These are phyloP conservation scores for Rhododendron henanense DNA, from an alignment of 148 eudicot genomes.

Conservation along the genomic window DNA sequence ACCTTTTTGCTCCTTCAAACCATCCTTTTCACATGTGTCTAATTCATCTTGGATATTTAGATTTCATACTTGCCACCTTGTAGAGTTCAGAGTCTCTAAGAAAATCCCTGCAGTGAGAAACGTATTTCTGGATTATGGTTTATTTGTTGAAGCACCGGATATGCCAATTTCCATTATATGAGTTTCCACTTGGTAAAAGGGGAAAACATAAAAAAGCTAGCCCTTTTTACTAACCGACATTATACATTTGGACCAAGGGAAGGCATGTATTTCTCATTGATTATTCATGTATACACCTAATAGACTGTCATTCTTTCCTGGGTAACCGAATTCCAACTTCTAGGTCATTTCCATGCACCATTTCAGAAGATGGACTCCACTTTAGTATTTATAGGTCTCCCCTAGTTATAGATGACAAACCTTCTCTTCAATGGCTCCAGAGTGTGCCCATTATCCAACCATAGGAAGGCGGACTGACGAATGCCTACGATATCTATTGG, in stretches of 20 bases:
- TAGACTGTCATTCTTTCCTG: background rate
- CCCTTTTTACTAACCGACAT: background rate
- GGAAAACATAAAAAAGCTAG: background rate
- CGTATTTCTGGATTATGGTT: background rate
- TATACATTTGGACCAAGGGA: background rate
- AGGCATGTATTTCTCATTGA: background rate
- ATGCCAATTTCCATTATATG: background rate
- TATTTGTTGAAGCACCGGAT: background rate
- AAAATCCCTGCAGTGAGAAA: background rate
- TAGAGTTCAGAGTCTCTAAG: background rate
- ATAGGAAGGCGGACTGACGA: background rate
- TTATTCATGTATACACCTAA: background rate
- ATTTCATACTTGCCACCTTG: background rate
- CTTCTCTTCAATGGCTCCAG: background rate
- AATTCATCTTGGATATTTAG: background rate
- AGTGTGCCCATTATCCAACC: background rate
- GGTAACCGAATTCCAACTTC: background rate
- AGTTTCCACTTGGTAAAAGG: background rate
- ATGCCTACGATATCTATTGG: background rate
- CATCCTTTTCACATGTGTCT: background rate
- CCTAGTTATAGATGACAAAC: background rate
- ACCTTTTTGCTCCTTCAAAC: background rate
- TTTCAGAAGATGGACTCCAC: background rate
- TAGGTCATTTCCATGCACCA: background rate
- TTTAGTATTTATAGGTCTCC: background rate